These are phyloP conservation scores for Prototheca stagnorum DNA, from an alignment of 163 green algal genomes.

Conservation along the genomic window DNA sequence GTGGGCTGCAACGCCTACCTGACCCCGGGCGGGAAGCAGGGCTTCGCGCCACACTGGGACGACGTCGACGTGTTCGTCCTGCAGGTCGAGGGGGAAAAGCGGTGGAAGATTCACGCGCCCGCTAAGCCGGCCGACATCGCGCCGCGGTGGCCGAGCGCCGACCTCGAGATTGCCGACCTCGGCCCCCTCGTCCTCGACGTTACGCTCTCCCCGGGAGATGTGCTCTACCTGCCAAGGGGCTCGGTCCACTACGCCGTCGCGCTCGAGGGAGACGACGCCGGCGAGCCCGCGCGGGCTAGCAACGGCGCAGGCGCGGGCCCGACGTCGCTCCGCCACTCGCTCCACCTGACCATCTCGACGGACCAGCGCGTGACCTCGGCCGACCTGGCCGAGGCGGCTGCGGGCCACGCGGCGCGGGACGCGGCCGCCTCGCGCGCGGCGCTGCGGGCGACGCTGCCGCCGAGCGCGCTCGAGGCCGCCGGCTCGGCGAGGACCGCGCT, in stretches of 20 bases:
- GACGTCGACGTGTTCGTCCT: constrained; percentile 66
- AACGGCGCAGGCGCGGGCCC: too few species aligned
- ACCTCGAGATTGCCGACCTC: constrained; percentile 31
- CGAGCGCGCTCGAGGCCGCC: neutral
- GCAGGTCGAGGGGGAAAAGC: constrained; percentile 44
- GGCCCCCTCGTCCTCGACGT: constrained; percentile 22
- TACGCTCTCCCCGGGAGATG: constrained; percentile 28
- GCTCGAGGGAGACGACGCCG: constrained; percentile 5
- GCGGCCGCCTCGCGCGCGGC: constrained; percentile 13
- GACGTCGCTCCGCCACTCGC: too few species aligned
- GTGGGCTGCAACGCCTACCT: constrained; percentile 57
- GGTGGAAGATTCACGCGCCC: constrained; percentile 37
- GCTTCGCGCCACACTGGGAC: constrained; percentile 68
- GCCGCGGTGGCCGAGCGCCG: constrained; percentile 7
- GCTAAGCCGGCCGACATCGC: neutral
- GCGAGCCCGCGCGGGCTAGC: constrained; percentile 5
- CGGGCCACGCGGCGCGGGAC: constrained; percentile 20
- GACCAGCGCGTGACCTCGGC: constrained; percentile 43
- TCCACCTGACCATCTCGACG: constrained; percentile 56
- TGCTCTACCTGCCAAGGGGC: constrained; percentile 60
- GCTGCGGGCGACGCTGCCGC: constrained; percentile 9
- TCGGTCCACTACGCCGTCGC: constrained; percentile 37
- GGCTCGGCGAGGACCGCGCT: too few species aligned
- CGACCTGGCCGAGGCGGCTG: constrained; percentile 21
- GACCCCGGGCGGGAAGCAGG: constrained; percentile 44